Evolutionary conservation across 371 early-diverging fungal genomes (phyloP), one percentile per base, ranked within the genome.

Genomic region (Zopfochytrium polystomum): DNA sequence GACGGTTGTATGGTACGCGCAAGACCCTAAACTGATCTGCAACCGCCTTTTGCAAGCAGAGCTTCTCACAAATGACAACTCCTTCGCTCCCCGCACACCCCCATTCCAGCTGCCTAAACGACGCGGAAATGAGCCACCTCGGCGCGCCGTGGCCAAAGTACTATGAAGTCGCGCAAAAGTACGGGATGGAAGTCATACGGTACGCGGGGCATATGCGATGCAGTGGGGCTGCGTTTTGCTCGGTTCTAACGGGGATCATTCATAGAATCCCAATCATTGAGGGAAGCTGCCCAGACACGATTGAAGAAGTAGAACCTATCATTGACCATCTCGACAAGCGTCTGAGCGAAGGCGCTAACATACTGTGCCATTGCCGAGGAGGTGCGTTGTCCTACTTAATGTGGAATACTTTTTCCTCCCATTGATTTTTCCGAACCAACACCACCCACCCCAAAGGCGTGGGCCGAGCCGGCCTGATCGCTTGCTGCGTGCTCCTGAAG

Each of bases 361-460:
- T 90, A 0, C 69, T 90, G 49, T 80, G 81, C 3, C 91, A 90
- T 62, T 90, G 91, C 59, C 76, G 90, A 58, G 91, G 89, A 61
- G 90, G 90, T 85, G 74, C 58, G 62, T 23, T 34, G 23, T 6
- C 13, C 20, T 48, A 7, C 22, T 42, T 20, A 64, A 57, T 58
- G 26, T 52, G 11, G 27, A 13, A 30, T 4, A 23, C 3, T 7
- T 18, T 58, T 11, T 9, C 5, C 22, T 60, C 5, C 35, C 44
- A 26, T 58, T 18, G 26, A 45, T 50, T 7, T 29, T 3, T 46
- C 49, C 47, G 7, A 35, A 11, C n/a, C 7, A 15, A 56, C 15
- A 53, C 25, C 33, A n/a, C n/a, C n/a, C n/a, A n/a, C 18, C 25
- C 22, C 27, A 23, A 35, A 85, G 88, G 89, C 38, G 85, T 90